Conservation (phyloP, 352 stramenopile species). For the Phytophthora chlamydospora region DNA sequence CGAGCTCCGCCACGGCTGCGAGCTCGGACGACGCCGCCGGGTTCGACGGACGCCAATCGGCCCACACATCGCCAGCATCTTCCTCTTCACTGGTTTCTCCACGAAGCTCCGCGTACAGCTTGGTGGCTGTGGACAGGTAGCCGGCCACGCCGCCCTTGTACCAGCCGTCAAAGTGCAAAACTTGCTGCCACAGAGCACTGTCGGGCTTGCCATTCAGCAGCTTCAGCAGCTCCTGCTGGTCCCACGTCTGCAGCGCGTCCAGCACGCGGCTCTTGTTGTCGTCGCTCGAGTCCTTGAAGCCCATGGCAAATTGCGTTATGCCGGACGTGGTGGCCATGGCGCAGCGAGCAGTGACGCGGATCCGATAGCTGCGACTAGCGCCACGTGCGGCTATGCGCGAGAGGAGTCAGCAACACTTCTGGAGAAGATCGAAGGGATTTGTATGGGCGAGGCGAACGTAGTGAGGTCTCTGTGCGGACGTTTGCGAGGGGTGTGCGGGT, state of each 20-base stretch:
- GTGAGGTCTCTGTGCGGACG: conserved; percentile 15
- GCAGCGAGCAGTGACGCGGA: background rate
- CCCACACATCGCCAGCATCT: conserved; percentile 24
- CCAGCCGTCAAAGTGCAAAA: conserved; percentile 69
- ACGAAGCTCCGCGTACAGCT: conserved; percentile 44
- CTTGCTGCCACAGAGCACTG: conserved; percentile 42
- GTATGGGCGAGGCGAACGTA: background rate
- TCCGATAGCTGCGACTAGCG: conserved; percentile 18
- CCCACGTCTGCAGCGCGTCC: conserved; percentile 40
- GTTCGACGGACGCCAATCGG: conserved; percentile 58
- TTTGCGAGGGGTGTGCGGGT: conserved; percentile 12
- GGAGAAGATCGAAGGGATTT: background rate
- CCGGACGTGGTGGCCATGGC: background rate
- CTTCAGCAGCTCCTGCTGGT: conserved; percentile 50
- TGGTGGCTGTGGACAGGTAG: conserved; percentile 59
- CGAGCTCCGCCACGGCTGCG: conserved; percentile 38
- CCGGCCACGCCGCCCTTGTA: conserved; percentile 66
- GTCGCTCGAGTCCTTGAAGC: conserved; percentile 21
- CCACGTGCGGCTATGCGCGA: background rate
- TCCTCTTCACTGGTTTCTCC: conserved; percentile 19
- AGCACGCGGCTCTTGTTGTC: conserved; percentile 30
- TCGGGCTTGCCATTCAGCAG: conserved; percentile 22
- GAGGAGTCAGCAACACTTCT: too few relatives aligned
- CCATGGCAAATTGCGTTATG: conserved; percentile 36
- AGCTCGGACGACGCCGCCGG: conserved; percentile 36